Evolutionary conservation across 2,329 filamentous ascomycete genomes (phyloP).

Genomic region (Neoarthrinium moseri): DNA sequence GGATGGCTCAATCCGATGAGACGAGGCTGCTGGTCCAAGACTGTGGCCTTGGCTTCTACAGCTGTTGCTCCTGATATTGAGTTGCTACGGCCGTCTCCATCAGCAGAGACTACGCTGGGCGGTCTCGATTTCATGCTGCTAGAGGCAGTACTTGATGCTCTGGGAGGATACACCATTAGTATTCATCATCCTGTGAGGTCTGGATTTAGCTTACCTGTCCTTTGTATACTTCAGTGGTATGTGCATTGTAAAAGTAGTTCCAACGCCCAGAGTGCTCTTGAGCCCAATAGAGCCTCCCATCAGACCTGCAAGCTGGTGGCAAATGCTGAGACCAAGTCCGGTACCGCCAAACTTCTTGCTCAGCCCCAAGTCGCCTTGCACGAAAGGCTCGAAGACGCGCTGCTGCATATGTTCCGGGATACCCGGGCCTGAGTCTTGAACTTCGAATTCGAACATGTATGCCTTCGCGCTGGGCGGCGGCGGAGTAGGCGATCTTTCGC

Average conservation of each 20-base stretch:
- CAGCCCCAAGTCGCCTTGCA: conserved; percentile 85
- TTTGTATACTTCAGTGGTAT: conserved; percentile 78
- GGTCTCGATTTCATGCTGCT: conserved; percentile 52
- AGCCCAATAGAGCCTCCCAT: conserved; percentile 79
- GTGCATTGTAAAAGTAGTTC: conserved; percentile 78
- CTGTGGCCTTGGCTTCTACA: conserved; percentile 36
- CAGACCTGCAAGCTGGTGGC: conserved; percentile 76
- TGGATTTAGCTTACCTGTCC: conserved; percentile 50
- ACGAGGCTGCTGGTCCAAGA: conserved; percentile 69
- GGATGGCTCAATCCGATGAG: conserved; percentile 80
- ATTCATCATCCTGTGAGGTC: background rate
- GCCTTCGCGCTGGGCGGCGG: conserved; percentile 62
- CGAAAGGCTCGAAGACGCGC: conserved; percentile 89
- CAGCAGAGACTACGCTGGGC: conserved; percentile 42
- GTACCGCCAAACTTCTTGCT: conserved; percentile 91
- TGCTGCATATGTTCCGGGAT: conserved; percentile 76
- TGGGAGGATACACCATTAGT: conserved; percentile 29
- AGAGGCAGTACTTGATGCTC: conserved; percentile 53
- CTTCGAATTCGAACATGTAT: conserved; percentile 83
- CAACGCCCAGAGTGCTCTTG: conserved; percentile 68
- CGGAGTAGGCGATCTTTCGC: conserved; percentile 58
- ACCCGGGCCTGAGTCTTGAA: conserved; percentile 84
- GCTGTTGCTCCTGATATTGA: conserved; percentile 25
- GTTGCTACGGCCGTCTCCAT: conserved; percentile 34
- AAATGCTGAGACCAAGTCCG: conserved; percentile 84